Conservation (phyloP, 148 eudicot genomes). For the Bassia scoparia region DNA sequence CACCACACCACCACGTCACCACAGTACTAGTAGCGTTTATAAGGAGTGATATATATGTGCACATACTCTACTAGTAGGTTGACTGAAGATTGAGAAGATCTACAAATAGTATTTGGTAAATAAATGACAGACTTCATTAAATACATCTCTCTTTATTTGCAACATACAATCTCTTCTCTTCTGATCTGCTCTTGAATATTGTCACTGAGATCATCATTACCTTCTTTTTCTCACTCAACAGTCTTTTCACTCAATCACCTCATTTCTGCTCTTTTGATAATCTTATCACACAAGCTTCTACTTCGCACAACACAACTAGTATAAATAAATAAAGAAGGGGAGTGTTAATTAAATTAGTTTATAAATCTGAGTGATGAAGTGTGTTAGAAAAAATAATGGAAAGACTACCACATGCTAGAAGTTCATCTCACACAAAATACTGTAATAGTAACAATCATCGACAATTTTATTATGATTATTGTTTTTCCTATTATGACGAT, state of each 20-base stretch:
- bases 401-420: not conserved
- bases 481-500: too few species aligned
- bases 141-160: not conserved
- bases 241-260: conserved; percentile 26
- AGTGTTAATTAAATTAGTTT: too few species aligned
- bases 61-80: too few species aligned
- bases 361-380: not conserved
- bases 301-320: not conserved
- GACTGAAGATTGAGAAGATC: not conserved
- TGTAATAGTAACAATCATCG: not conserved
- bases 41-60: too few species aligned
- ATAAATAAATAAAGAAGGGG: not conserved
- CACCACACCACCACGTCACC: too few species aligned
- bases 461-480: too few species aligned
- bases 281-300: not conserved
- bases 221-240: conserved; percentile 11
- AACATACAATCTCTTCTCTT: conserved; percentile 5
- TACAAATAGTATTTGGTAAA: not conserved
- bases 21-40: too few species aligned
- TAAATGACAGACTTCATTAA: not conserved
- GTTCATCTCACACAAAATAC: not conserved
- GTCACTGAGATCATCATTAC: conserved; percentile 4
- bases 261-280: too few species aligned
- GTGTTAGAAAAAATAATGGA: not conserved
- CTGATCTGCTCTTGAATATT: not conserved